phyloP scores from a whole-genome alignment of 164 flowering plant genomes.

The Umbellularia californica region DNA sequence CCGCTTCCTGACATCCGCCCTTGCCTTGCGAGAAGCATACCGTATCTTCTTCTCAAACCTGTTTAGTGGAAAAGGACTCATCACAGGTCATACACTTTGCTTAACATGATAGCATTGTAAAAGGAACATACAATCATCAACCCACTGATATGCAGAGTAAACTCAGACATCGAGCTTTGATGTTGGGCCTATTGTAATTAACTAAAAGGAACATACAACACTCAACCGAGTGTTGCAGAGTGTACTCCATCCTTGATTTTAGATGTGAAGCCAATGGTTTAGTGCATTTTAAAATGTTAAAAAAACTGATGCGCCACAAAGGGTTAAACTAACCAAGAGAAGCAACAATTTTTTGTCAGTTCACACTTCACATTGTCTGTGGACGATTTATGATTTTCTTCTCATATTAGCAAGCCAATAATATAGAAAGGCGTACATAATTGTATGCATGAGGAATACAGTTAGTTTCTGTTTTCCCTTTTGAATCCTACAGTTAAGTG shows the following conservation, averaged over 20 bases:
- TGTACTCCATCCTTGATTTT: background rate
- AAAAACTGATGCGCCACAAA: no score
- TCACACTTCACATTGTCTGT: no score
- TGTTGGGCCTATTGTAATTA: background rate
- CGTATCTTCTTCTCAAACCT: slow-evolving; percentile 62
- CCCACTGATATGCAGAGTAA: background rate
- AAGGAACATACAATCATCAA: background rate
- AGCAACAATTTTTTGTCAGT: no score
- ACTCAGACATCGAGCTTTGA: no score
- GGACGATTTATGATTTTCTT: no score
- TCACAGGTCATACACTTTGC: background rate
- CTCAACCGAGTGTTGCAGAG: background rate
- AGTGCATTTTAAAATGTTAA: no score
- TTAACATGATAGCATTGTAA: background rate
- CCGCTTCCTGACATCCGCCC: slow-evolving; percentile 56
- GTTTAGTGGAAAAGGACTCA: slow-evolving; percentile 1
- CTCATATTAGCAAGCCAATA: no score
- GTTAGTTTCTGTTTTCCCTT: no score
- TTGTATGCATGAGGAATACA: no score
- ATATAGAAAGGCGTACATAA: no score
- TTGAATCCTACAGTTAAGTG: no score
- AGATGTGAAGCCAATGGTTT: background rate
- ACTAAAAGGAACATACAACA: background rate
- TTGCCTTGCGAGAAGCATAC: slow-evolving; percentile 55
- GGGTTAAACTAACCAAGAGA: no score